Conservation (phyloP, 1,284 basidiomycete species). For the Ceratobasidium sp. region DNA sequence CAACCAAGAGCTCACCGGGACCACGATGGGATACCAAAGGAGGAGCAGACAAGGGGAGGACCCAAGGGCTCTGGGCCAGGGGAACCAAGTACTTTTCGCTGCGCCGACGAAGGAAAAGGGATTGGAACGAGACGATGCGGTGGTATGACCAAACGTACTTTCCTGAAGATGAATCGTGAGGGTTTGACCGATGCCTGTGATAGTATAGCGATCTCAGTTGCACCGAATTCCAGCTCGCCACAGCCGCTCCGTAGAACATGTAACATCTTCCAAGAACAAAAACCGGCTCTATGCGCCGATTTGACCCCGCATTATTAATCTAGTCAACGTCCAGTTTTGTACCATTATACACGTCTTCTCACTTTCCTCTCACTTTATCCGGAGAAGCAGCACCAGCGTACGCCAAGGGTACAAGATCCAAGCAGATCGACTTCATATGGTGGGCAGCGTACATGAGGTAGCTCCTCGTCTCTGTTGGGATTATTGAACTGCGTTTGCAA, state of each 20-base stretch:
- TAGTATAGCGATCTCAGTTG: conserved; percentile 32
- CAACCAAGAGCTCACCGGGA: conserved; percentile 27
- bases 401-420: conserved; percentile 27
- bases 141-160: conserved; percentile 83
- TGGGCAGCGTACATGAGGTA: conserved; percentile 32
- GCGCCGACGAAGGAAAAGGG: conserved; percentile 77
- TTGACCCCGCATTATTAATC: conserved; percentile 9
- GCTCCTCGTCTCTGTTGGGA: conserved; percentile 26
- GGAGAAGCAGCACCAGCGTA: conserved; percentile 1
- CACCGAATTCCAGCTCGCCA: conserved; percentile 1
- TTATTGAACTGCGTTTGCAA: neutral
- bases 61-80: conserved; percentile 71
- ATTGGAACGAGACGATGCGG: conserved; percentile 86
- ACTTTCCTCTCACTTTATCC: conserved; percentile 26
- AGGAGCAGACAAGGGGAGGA: conserved; percentile 73
- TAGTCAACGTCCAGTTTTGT: conserved; percentile 4
- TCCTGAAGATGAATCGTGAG: conserved; percentile 56
- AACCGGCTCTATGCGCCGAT: neutral
- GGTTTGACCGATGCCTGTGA: conserved; percentile 34
- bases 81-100: conserved; percentile 79
- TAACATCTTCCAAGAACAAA: no score
- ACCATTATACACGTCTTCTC: neutral
- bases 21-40: conserved; percentile 56
- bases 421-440: conserved; percentile 34
- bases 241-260: neutral